Base-by-base conservation (phyloP, 495 filamentous ascomycete genomes). In the Penicillium herquei region DNA sequence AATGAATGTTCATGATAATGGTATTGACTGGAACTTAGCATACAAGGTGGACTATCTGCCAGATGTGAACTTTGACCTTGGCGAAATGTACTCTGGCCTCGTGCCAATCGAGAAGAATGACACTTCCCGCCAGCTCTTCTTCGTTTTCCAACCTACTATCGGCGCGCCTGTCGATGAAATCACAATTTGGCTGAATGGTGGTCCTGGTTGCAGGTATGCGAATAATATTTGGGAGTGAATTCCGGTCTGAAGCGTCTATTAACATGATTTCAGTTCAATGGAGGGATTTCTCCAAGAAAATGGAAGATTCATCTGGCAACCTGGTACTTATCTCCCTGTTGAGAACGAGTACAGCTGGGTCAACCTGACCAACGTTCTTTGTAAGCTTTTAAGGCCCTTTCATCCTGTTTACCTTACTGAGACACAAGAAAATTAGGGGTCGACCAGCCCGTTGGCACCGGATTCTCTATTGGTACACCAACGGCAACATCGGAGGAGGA, bases 51-150 rank as follows among this genome's bases (percentile, higher is more conserved):
- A 90, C 52, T 82, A 83, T 14, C 75, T 91, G 44, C 88, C 87
- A 1, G 86, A 90, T 33, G 86, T 92, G 8, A 70, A 82, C 49
- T 91, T 88, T 48, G 84, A 90, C 52, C 70, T 89, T 55, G 88
- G 89, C 33, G 89, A 92, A 66, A 84, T 83, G 3, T 92, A 91
- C 66, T 87, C 89, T 16, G 88, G 89, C 3, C 71, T 84, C 14
- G 72, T 94, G 7, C 87, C 89, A 8, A 89, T 92, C 57, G 73
- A 83, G 42, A 78, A 83, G 58, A 66, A 70, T 11, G 78, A 81
- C 48, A 65, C 80, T 13, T 75, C 73, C 6, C 66, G 77, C 6
- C 57, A 70, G 12, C 68, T 84, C 8, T 82, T 82, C 59, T 83
- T 81, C 58, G 67, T 82, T 39, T 82, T 77, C 54, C 74, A 77